These are phyloP conservation scores for Paxillus rubicundulus DNA, from an alignment of 768 basidiomycete genomes.

Conservation along the genomic window DNA sequence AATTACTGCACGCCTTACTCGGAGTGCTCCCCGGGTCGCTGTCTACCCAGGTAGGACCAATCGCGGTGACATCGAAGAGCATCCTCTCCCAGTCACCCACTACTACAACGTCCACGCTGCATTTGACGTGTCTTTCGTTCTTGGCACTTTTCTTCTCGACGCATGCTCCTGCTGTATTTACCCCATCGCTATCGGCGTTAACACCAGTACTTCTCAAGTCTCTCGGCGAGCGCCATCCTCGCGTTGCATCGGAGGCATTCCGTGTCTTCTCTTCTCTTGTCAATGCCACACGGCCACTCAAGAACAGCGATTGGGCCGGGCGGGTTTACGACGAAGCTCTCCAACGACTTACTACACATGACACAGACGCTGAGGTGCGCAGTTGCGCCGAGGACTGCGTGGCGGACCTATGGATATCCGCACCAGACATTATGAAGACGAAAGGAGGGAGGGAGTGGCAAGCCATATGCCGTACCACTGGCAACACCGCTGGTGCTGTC, in stretches of 20 bases:
- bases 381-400: constrained; percentile 77
- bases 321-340: constrained; percentile 74
- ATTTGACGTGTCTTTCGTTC: constrained; percentile 84
- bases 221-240: constrained; percentile 80
- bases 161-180: constrained; percentile 57
- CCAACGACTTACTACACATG: constrained; percentile 65
- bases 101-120: constrained; percentile 77
- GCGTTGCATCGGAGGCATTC: constrained; percentile 86
- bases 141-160: constrained; percentile 77
- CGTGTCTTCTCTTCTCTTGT: constrained; percentile 82
- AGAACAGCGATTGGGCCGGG: constrained; percentile 64
- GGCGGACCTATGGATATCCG: constrained; percentile 85
- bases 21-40: constrained; percentile 82
- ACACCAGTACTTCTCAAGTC: constrained; percentile 74
- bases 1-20: constrained; percentile 70
- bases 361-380: constrained; percentile 91
- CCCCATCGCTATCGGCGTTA: constrained; percentile 58
- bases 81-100: constrained; percentile 67
- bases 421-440: constrained; percentile 63
- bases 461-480: constrained; percentile 65
- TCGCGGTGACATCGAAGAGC: constrained; percentile 62
- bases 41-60: constrained; percentile 59
- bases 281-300: constrained; percentile 68
- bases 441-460: constrained; percentile 81
- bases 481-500: constrained; percentile 73